These are phyloP conservation scores for Paulinella micropora DNA, from an alignment of 78 protist genomes.

Conservation along the genomic window DNA sequence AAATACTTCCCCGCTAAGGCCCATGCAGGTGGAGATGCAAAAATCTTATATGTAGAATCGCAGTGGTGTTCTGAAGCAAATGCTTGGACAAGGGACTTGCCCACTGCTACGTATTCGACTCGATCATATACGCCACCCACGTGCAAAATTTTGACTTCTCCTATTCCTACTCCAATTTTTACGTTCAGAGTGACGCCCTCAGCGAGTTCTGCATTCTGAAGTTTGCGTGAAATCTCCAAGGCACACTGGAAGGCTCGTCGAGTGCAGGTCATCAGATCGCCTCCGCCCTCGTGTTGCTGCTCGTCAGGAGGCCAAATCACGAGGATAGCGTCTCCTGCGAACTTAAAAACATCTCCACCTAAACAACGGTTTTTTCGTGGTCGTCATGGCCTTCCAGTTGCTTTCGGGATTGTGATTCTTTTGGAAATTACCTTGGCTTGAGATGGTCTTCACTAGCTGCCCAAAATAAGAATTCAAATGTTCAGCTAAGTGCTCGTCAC, in stretches of 20 bases:
- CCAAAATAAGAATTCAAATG: background rate
- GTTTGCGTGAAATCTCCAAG: background rate
- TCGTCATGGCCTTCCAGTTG: too few relatives aligned
- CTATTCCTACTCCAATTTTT: background rate
- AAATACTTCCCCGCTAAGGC: background rate
- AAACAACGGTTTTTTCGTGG: too few relatives aligned
- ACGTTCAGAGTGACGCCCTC: background rate
- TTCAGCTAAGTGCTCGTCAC: background rate
- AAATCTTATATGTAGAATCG: too few relatives aligned
- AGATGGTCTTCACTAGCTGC: background rate
- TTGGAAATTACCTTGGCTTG: too few relatives aligned
- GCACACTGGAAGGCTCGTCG: background rate
- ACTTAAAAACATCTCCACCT: slow-evolving; percentile 16
- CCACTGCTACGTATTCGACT: background rate
- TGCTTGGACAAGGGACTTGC: background rate
- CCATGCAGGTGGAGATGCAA: background rate
- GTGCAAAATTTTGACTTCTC: background rate
- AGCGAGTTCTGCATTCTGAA: background rate
- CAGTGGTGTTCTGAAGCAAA: background rate
- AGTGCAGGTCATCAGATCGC: background rate
- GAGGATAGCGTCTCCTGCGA: slow-evolving; percentile 13
- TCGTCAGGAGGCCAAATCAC: background rate
- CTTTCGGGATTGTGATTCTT: too few relatives aligned
- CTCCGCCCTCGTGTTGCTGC: background rate
- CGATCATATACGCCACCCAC: slow-evolving; percentile 1